Percentiles rank a stretch among this genome's conserved stretches.
phyloP scores from a whole-genome alignment of 2,329 filamentous ascomycete species.

The Colletotrichum filicis region DNA sequence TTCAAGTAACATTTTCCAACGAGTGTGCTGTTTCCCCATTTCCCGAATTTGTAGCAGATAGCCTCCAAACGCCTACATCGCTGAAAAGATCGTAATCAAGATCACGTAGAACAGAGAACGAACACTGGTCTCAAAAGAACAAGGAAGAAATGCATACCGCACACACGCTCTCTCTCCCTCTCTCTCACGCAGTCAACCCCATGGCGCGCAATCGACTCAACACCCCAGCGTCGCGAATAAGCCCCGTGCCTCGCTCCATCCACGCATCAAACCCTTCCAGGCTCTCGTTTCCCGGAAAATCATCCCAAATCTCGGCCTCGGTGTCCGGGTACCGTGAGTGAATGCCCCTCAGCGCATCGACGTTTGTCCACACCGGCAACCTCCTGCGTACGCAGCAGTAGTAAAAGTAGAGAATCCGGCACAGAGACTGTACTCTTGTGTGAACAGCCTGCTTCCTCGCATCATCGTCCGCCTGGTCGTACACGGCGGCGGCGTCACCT shows the following conservation, averaged over 20 bases:
- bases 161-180: too few relatives aligned
- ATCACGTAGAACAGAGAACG: too few relatives aligned
- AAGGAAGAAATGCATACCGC: background rate
- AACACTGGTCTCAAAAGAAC: background rate
- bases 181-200: background rate
- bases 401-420: conserved; percentile 56
- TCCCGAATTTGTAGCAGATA: background rate
- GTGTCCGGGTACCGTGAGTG: conserved; percentile 54
- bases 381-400: conserved; percentile 55
- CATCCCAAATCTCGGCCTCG: conserved; percentile 51
- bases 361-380: conserved; percentile 49
- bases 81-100: background rate
- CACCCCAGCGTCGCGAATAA: conserved; percentile 52
- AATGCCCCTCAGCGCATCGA: conserved; percentile 47
- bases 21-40: background rate
- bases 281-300: conserved; percentile 51
- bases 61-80: background rate
- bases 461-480: conserved; percentile 45
- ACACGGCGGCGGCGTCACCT: conserved; percentile 42
- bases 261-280: conserved; percentile 51
- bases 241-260: conserved; percentile 50
- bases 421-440: conserved; percentile 51
- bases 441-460: conserved; percentile 49
- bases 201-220: conserved; percentile 31
- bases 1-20: background rate